A percentile compares a stretch with the other conserved stretches of the same genome.
phyloP scores from a whole-genome alignment of 495 filamentous ascomycete species.

The Patellaria atrata region DNA sequence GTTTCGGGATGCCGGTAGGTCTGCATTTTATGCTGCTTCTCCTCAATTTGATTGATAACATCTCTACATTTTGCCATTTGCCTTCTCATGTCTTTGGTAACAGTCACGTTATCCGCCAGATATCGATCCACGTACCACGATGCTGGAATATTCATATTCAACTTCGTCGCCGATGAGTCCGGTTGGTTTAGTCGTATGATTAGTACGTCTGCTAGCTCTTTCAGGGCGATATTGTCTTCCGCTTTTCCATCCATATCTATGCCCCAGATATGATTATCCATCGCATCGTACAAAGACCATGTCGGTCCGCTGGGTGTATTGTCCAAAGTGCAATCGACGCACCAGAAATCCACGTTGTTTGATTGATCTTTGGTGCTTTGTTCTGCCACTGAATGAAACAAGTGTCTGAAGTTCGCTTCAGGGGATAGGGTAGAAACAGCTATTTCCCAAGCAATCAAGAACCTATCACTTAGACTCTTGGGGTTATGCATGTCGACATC shows the following conservation, averaged over 20 bases:
- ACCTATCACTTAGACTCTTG: no score
- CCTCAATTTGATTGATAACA: no score
- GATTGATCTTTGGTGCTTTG: no score
- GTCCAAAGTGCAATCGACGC: neutral
- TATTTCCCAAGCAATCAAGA: no score
- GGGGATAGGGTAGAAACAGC: no score
- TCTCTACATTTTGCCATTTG: no score
- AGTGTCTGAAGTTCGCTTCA: no score
- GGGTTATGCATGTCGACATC: no score
- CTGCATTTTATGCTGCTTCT: no score
- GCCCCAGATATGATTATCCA: neutral
- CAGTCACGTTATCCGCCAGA: neutral
- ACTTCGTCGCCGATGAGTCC: neutral
- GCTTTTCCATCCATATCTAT: neutral
- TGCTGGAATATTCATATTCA: neutral
- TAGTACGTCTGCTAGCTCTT: neutral
- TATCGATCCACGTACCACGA: neutral
- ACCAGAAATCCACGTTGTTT: no score
- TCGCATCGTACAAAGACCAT: neutral
- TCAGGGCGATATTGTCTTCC: neutral
- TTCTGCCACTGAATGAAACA: no score
- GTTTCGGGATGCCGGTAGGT: no score
- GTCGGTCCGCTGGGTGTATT: neutral
- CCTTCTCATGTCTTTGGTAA: neutral
- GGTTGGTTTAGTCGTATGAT: neutral